Base-by-base conservation (phyloP, 2,329 filamentous ascomycete species). In the Cladophialophora psammophila region DNA sequence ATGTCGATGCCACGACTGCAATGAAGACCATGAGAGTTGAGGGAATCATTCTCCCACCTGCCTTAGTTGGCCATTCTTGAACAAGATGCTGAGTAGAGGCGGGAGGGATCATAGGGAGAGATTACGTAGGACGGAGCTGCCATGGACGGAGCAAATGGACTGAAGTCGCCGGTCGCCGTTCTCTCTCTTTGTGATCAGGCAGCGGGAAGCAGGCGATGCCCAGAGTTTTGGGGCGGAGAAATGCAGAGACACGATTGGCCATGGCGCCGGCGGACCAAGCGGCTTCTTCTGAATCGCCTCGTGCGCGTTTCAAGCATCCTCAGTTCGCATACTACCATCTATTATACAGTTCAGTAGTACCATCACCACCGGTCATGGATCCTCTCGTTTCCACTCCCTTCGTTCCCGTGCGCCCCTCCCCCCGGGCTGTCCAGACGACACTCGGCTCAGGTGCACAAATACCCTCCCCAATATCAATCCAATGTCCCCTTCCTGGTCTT, bases 301-400 rank as follows among this genome's bases (percentile, higher is more conserved):
- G 65, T 69, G 65, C 68, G 67, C 55, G 40, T 42, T 65, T 58
- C 31, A 3, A n/a, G 56, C 67, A 67, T 45, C 53, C 57, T 65
- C 54, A 50, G 31, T 34, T 54, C 59, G 42, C 59, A 26, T 31
- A 50, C 26, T 26, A 40, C 35, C 32, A 62, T 31, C 36, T 9
- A 8, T 45, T 9, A 8, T 45, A 13, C n/a, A 9, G 26, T 15
- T 13, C 56, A 40, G 26, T 36, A 50, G 55, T 12, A 55, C n/a
- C 36, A 35, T 54, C 60, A 55, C 38, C 59, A 34, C 26, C 40
- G 31, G 26, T 48, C 38, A 40, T 38, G 53, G 6, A 48, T 63
- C 35, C 35, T 38, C 38, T 13, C 26, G 10, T n/a, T 53, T 63
- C 52, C 42, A 55, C 26, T 34, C 53, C 32, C 31, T 42, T 34